These are phyloP conservation scores for Macaranga tanarius DNA, from an alignment of 441 rosid species.

Conservation along the genomic window DNA sequence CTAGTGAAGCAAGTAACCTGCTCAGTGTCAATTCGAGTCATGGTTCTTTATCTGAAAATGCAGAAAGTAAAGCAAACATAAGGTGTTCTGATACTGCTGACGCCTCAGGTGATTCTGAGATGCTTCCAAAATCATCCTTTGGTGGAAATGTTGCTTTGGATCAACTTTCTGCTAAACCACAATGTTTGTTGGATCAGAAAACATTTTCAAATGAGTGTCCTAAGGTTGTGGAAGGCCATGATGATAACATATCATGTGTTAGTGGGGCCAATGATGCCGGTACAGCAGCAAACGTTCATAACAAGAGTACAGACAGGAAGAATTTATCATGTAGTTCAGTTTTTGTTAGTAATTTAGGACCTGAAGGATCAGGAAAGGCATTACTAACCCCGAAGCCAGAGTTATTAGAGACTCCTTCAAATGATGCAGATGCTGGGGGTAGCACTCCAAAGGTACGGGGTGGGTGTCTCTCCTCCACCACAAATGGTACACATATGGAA, in stretches of 20 bases:
- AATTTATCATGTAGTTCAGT: slow-evolving; percentile 43
- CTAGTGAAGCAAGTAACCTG: slow-evolving; percentile 68
- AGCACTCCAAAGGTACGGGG: slow-evolving; percentile 36
- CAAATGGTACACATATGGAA: slow-evolving; percentile 21
- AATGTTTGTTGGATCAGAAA: slow-evolving; percentile 30
- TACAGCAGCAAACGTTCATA: slow-evolving; percentile 30
- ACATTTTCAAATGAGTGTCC: slow-evolving; percentile 36
- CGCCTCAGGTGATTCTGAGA: slow-evolving; percentile 41
- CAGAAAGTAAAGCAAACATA: slow-evolving; percentile 51
- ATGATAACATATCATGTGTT: slow-evolving; percentile 52
- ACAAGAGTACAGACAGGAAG: slow-evolving; percentile 41
- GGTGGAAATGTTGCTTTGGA: slow-evolving; percentile 34
- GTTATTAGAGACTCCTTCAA: slow-evolving; percentile 31
- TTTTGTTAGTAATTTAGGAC: slow-evolving; percentile 45
- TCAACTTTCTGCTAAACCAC: slow-evolving; percentile 35
- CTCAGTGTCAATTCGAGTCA: slow-evolving; percentile 48
- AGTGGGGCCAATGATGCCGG: slow-evolving; percentile 39
- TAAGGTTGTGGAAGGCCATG: slow-evolving; percentile 55
- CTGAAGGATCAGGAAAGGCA: slow-evolving; percentile 38
- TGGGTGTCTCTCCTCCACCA: slow-evolving; percentile 8
- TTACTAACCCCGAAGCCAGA: slow-evolving; percentile 36
- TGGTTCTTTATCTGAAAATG: slow-evolving; percentile 58
- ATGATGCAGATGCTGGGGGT: slow-evolving; percentile 36
- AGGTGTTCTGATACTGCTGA: slow-evolving; percentile 46
- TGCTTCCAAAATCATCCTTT: slow-evolving; percentile 32